Base-by-base conservation (phyloP, 352 stramenopile genomes). In the Phytophthora melonis region DNA sequence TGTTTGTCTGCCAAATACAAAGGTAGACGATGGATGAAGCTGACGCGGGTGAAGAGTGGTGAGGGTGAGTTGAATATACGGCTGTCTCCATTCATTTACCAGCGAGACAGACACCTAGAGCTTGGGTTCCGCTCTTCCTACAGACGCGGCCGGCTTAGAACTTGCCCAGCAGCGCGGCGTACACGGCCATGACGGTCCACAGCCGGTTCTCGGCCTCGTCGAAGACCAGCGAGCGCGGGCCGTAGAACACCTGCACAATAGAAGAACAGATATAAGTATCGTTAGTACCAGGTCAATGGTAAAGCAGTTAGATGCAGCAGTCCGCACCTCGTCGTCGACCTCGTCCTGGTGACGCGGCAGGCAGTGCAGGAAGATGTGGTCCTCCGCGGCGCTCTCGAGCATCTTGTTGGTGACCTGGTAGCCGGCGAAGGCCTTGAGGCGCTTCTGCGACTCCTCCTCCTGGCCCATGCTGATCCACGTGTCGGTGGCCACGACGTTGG, bases 121-220 rank as follows among this genome's bases (percentile, higher is more conserved):
- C 49, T 27, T 43, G 36, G 25, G 41, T 30, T 63, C 10, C 21
- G 21, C 13, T 34, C 50, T n/a, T 57, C 39, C 39, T 69, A 27
- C 36, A 61, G 52, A 25, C 21, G 34, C 39, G 47, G 53, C 27
- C 0, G 3, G 49, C 53, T 65, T 77, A 79, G 49, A 77, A 70
- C 74, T 81, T 81, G 66, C 74, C 74, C 8, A 81, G 67, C 52
- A 81, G 75, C 30, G 89, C 86, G 0, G 88, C 80, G 70, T 92
- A 95, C 43, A 99, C 96, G 30, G 97, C 96, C 98, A 99, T 99
- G 69, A 99, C 97, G 3, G 98, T 99, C 97, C 97, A 99, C 87
- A 99, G 97, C 52, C 98, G 92, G 78, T 99, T 99, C 77, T 99
- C 98, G 0, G 97, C 97, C 84, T 99, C 97, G 50, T 98, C 89